Conservation (phyloP, 805 yeast genomes). For the Starmerella asiatica region DNA sequence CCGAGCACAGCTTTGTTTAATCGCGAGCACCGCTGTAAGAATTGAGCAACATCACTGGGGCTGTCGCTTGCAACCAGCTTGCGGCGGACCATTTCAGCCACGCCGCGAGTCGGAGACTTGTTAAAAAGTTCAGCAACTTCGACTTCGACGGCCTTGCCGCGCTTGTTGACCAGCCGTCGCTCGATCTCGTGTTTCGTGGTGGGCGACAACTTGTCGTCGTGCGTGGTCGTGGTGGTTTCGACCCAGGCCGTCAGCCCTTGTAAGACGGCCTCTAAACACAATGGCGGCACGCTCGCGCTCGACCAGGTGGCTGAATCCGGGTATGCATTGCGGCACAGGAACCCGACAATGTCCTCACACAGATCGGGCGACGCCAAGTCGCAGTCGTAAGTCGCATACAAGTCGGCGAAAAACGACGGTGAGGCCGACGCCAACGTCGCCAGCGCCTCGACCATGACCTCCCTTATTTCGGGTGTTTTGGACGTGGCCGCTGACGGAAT, state of each 20-base stretch:
- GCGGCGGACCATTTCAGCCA: conserved; percentile 46
- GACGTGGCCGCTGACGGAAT: conserved; percentile 15
- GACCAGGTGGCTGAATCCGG: conserved; percentile 74
- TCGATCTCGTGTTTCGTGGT: not conserved
- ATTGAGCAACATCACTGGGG: conserved; percentile 51
- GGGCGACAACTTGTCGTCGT: too few relatives aligned
- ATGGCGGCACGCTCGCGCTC: conserved; percentile 81
- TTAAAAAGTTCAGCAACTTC: conserved; percentile 65
- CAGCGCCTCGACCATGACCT: conserved; percentile 68
- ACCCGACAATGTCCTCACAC: conserved; percentile 50
- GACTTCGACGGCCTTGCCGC: conserved; percentile 57
- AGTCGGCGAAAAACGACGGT: conserved; percentile 58
- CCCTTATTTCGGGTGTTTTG: conserved; percentile 38
- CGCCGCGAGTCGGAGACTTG: conserved; percentile 63
- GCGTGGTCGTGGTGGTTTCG: not conserved
- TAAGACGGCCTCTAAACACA: conserved; percentile 78
- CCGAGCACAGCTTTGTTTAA: conserved; percentile 82
- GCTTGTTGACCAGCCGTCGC: conserved; percentile 7
- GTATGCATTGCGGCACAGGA: conserved; percentile 61
- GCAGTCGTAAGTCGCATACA: conserved; percentile 80
- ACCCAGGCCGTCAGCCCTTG: conserved; percentile 39
- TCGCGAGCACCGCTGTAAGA: conserved; percentile 66
- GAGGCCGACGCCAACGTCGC: conserved; percentile 44
- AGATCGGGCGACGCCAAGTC: conserved; percentile 76
- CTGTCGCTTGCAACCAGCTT: conserved; percentile 44